phyloP scores from a whole-genome alignment of 2,329 filamentous ascomycete species.

The Didymellaceae sp. region DNA sequence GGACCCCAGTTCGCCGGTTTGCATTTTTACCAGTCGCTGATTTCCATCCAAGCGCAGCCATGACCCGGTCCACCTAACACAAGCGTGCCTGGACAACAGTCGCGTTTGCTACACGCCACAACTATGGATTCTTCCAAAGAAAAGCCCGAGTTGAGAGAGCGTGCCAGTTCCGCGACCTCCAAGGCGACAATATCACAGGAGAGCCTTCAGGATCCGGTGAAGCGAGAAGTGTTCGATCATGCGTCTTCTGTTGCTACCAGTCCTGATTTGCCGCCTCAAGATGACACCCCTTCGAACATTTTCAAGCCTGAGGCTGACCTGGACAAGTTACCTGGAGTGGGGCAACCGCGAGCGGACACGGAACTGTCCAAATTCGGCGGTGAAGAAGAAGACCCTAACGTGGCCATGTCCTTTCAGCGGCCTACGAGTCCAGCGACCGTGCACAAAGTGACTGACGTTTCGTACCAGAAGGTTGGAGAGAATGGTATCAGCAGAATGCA shows the following conservation, averaged over 20 bases:
- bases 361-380: slow-evolving; percentile 47
- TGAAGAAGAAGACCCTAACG: slow-evolving; percentile 51
- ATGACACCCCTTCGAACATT: slow-evolving; percentile 33
- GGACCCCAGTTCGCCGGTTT: background rate
- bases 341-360: slow-evolving; percentile 37
- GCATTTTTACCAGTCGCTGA: background rate
- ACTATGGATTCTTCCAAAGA: slow-evolving; percentile 31
- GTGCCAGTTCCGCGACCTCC: slow-evolving; percentile 33
- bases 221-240: slow-evolving; percentile 35
- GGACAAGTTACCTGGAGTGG: slow-evolving; percentile 35
- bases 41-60: slow-evolving; percentile 1
- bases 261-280: slow-evolving; percentile 30
- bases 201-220: slow-evolving; percentile 28
- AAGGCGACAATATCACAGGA: slow-evolving; percentile 35
- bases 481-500: slow-evolving; percentile 71
- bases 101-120: background rate
- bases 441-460: slow-evolving; percentile 48
- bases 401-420: slow-evolving; percentile 48
- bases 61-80: slow-evolving; percentile 9
- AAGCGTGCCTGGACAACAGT: slow-evolving; percentile 1
- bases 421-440: slow-evolving; percentile 48
- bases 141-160: slow-evolving; percentile 31
- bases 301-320: slow-evolving; percentile 43
- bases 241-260: slow-evolving; percentile 36
- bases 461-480: slow-evolving; percentile 52